Evolutionary conservation across 1,284 basidiomycete genomes (phyloP), one percentile per base, ranked within the genome.

Genomic region (Moesziomyces parantarcticus): DNA sequence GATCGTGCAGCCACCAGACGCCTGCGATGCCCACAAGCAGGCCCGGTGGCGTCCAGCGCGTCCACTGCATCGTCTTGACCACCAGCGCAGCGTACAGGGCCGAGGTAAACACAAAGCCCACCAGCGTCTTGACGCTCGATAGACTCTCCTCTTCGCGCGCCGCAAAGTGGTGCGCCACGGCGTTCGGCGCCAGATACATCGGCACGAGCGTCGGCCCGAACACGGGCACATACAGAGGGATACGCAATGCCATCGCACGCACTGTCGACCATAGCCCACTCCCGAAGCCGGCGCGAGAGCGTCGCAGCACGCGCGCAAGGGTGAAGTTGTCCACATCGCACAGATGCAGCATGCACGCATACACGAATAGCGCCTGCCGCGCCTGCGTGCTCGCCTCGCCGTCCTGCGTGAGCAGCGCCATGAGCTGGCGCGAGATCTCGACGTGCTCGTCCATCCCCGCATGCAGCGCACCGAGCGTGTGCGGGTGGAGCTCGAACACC

Each of bases 401-500:
- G 0, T 57, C 46, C 32, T 66, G 50, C 13, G 70, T 68, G 3
- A 73, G 53, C 3, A 73, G 25, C 16, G 42, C 25, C 34, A 64
- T 40, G 5, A 73, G 26, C 1, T 52, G 45, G 2, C 65, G 23
- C 1, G 63, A 72, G 18, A 72, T 39, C 6, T 54, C 47, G n/a
- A 72, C 63, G 41, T 61, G 66, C 14, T 63, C 23, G 7, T 42
- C 32, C 29, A 29, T 29, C 29, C 29, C 29, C 29, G 11, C 29
- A 11, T 11, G 29, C 29, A 29, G 29, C 6, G 5, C 29, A 11
- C 6, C 11, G 29, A 29, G 29, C 34, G 34, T 36, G 8, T 22
- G n/a, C 13, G 50, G 42, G 1, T 45, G 18, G 20, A 61, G 29
- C 20, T 67, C 50, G 92, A 93, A 98, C 23, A 97, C 86, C 45